These are phyloP conservation scores for Zalaria sp. DNA, from an alignment of 2,329 filamentous ascomycete genomes.

Conservation along the genomic window DNA sequence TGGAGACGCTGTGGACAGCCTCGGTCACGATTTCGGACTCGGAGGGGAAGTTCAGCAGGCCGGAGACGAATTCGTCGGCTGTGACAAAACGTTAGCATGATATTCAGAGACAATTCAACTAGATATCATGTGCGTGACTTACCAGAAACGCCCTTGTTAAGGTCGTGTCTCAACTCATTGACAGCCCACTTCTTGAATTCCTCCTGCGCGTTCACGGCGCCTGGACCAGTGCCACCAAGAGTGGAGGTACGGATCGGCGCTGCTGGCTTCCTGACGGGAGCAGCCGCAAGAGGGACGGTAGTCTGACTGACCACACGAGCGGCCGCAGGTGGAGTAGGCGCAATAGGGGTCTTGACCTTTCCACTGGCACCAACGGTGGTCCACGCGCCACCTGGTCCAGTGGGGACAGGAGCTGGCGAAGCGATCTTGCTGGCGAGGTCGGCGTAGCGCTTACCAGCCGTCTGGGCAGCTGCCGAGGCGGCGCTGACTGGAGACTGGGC, in stretches of 20 bases:
- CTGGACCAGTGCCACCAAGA: slow-evolving; percentile 27
- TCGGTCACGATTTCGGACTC: slow-evolving; percentile 78
- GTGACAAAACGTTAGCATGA: slow-evolving; percentile 2
- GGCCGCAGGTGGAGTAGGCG: slow-evolving; percentile 31
- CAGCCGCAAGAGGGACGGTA: slow-evolving; percentile 18
- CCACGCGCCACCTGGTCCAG: slow-evolving; percentile 52
- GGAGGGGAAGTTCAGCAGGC: slow-evolving; percentile 59
- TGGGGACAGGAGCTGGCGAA: slow-evolving; percentile 24
- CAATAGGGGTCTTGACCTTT: slow-evolving; percentile 66
- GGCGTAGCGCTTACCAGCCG: slow-evolving; percentile 74
- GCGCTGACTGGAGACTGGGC: slow-evolving; percentile 23
- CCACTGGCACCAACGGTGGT: slow-evolving; percentile 89
- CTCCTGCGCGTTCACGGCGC: slow-evolving; percentile 56
- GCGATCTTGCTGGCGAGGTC: slow-evolving; percentile 75
- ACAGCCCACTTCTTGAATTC: slow-evolving; percentile 93
- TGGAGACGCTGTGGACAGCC: slow-evolving; percentile 72
- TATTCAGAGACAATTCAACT: neutral
- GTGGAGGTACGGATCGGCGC: slow-evolving; percentile 41
- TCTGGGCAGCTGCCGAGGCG: slow-evolving; percentile 26
- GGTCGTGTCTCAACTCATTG: slow-evolving; percentile 60
- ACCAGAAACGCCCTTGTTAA: slow-evolving; percentile 55
- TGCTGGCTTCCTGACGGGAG: slow-evolving; percentile 13
- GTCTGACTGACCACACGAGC: slow-evolving; percentile 33
- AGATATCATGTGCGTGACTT: slow-evolving; percentile 16
- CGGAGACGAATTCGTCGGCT: slow-evolving; percentile 72